Percentiles rank a stretch among this genome's conserved stretches.
phyloP scores from a whole-genome alignment of 2,329 filamentous ascomycete species.

The Rutstroemia sp. region DNA sequence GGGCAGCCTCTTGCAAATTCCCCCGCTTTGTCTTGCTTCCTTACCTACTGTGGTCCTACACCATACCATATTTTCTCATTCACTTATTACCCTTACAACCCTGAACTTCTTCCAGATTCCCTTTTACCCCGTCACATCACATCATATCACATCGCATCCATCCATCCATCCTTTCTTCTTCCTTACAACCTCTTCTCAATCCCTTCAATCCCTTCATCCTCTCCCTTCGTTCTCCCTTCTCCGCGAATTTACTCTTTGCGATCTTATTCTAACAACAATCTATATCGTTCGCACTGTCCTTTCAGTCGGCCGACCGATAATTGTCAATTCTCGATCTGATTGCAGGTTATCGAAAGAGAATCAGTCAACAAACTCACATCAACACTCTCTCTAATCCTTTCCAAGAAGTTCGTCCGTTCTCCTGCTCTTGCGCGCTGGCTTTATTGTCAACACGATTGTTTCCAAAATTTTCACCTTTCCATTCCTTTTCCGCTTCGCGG shows the following conservation, averaged over 20 bases:
- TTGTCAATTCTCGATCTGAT: background rate
- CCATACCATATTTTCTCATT: too few relatives aligned
- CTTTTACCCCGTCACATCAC: too few relatives aligned
- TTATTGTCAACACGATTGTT: constrained; percentile 17
- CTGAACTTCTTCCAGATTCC: too few relatives aligned
- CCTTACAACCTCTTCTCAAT: background rate
- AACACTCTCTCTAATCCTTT: constrained; percentile 20
- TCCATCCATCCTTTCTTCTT: background rate
- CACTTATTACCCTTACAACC: too few relatives aligned
- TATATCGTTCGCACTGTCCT: constrained; percentile 26
- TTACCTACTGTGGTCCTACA: constrained; percentile 8
- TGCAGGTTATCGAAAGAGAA: constrained; percentile 3
- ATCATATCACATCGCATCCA: background rate
- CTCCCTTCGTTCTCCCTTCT: background rate
- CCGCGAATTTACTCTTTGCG: background rate
- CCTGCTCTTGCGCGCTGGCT: constrained; percentile 29
- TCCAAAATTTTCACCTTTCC: constrained; percentile 21
- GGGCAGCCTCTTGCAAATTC: constrained; percentile 4
- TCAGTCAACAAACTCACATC: constrained; percentile 1
- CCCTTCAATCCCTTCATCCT: background rate
- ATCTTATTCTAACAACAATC: constrained; percentile 1
- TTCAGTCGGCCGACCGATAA: constrained; percentile 25
- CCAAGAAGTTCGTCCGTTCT: constrained; percentile 31
- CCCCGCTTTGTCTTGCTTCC: constrained; percentile 9
- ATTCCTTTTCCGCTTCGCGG: constrained; percentile 25